Evolutionary conservation across 2,329 filamentous ascomycete genomes (phyloP), one percentile per base, ranked within the genome.

Genomic region (Aspergillus brasiliensis): DNA sequence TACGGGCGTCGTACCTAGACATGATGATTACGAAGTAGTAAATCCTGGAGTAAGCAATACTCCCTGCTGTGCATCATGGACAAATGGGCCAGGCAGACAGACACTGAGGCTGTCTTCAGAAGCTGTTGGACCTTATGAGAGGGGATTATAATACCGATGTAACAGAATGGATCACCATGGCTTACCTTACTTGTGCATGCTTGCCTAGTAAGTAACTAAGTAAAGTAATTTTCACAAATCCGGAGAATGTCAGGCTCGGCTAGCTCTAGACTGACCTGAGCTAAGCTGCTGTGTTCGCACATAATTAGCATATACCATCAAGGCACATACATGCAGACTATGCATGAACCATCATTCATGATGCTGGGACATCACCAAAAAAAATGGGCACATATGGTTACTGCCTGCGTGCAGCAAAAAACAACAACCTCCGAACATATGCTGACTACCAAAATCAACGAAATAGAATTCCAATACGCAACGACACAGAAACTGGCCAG

Each of bases 321-420:
- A 28, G 13, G 46, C 31, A 17, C 38, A 54, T 54, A 19, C 51
- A 46, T 44, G 51, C 51, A 54, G 23, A 27, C 42, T 25, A n/a
- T 54, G 51, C 51, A 54, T 54, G 51, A 54, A 54, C 51, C 28
- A 54, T 44, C 28, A 31, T 31, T 54, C 38, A 40, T 3, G 25
- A 54, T 46, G 1, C 19, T 10, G 7, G n/a, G 46, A 31, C 23
- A 8, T 5, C 23, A 21, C 19, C 8, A 1, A 7, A 21, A 44
- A 1, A 7, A 21, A 44, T 44, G 11, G 8, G 6, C 40, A n/a
- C 11, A 11, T 31, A 31, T 34, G 4, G 13, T 34, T 15, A 34
- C 31, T 34, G 31, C 11, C 31, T 34, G 31, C 31, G 19, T 4
- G 8, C 11, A 44, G 21, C 19, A 23, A 8, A 44, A 44, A 21